Base-by-base conservation (phyloP, 1,139 yeast species). In the Yamadazyma dendronema region DNA sequence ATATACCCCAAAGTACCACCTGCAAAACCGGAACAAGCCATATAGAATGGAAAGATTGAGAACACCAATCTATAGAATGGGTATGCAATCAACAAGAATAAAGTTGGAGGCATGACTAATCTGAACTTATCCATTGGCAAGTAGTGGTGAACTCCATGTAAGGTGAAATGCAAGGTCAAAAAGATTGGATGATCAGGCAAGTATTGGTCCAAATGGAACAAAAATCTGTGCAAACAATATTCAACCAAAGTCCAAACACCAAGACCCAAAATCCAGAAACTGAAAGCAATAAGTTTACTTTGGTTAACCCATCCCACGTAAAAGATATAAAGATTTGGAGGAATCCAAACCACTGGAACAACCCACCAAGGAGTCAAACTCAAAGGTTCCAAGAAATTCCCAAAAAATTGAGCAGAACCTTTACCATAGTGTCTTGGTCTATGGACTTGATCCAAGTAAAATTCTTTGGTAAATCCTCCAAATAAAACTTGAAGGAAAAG, bases 121-220 rank as follows among this genome's bases (percentile, higher is more conserved):
- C 99, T 80, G 61, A 81, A 72, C 41, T 79, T 78, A 65, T 92
- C 99, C 98, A 94, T 92, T 43, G 99, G 99, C 52, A 92, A 73
- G 62, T 88, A 92, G 61, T 92, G 99, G 60, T 92, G 99, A 39
- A 90, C 84, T 36, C 99, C 99, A 55, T 92, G 99, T 48, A 90
- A 71, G 46, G 89, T 63, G 72, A 92, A 92, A 62, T 92, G 99
- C 32, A 88, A 50, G 2, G 95, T 79, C 54, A 84, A 81, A 14
- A 86, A 85, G 25, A 76, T 41, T 35, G 81, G 83, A 60, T 84
- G 78, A 48, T 87, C 86, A 10, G 99, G 99, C 47, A 94, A 73
- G 57, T 81, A 78, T 34, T 77, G 68, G 59, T 92, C 99, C 54
- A 92, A 70, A 60, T 92, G 99, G 81, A 92, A 92, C 47, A 94